phyloP scores from a whole-genome alignment of 495 filamentous ascomycete species.

The Terfezia boudieri region DNA sequence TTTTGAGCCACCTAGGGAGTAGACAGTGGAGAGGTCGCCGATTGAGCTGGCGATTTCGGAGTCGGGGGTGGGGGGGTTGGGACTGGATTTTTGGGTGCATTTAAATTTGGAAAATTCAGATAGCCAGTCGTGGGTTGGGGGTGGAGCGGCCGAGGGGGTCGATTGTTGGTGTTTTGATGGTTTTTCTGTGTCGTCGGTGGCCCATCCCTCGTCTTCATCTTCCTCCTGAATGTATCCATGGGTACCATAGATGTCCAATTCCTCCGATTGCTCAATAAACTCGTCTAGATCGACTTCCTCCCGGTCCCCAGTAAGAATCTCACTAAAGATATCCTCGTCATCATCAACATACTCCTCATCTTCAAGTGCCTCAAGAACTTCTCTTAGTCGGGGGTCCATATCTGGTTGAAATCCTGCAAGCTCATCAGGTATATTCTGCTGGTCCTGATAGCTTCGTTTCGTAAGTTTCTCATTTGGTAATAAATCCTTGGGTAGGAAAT shows the following conservation, averaged over 20 bases:
- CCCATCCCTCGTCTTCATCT: conserved; percentile 56
- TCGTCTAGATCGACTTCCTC: conserved; percentile 47
- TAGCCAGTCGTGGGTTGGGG: conserved; percentile 39
- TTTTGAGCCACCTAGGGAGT: conserved; percentile 26
- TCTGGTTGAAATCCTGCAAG: conserved; percentile 88
- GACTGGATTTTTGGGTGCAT: conserved; percentile 25
- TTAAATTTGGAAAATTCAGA: conserved; percentile 79
- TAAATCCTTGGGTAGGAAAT: conserved; percentile 40
- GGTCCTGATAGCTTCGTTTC: conserved; percentile 65
- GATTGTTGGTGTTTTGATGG: conserved; percentile 13
- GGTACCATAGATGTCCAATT: no score
- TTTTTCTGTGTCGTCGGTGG: conserved; percentile 82
- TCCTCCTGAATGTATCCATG: conserved; percentile 29
- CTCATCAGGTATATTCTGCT: conserved; percentile 78
- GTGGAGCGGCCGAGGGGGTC: conserved; percentile 15
- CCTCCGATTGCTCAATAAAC: conserved; percentile 26
- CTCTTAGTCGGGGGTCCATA: conserved; percentile 87
- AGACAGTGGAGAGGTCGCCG: conserved; percentile 9
- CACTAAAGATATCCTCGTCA: conserved; percentile 59
- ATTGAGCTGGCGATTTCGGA: conserved; percentile 20
- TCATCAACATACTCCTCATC: conserved; percentile 93
- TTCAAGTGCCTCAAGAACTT: conserved; percentile 83
- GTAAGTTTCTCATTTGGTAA: conserved; percentile 42
- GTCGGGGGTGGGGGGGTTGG: background rate
- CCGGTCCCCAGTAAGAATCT: conserved; percentile 40